Conservation (phyloP, 805 yeast species). For the Starmera dryadoides region DNA sequence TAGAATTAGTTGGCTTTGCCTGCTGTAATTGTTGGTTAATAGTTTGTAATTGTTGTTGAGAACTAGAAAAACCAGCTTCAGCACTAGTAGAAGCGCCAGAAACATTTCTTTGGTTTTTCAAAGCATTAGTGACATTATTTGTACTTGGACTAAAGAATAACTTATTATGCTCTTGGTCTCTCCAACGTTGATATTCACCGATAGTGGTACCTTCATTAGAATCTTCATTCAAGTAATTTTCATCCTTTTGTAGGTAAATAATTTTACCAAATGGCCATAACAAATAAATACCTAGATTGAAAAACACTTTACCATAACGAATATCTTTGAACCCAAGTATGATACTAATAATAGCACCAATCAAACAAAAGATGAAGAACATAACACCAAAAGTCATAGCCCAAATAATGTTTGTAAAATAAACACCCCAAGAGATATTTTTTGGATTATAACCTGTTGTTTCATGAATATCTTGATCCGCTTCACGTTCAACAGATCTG, state of each 20-base stretch:
- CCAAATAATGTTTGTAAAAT: constrained; percentile 69
- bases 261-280: constrained; percentile 86
- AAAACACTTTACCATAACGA: constrained; percentile 55
- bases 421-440: constrained; percentile 53
- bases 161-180: constrained; percentile 65
- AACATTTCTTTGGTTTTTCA: constrained; percentile 1
- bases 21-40: not conserved
- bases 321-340: constrained; percentile 41
- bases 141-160: constrained; percentile 52
- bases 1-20: not conserved
- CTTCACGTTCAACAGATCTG: constrained; percentile 85
- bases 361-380: constrained; percentile 44
- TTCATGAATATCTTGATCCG: constrained; percentile 91
- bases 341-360: constrained; percentile 37
- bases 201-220: constrained; percentile 81
- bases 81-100: constrained; percentile 4
- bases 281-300: constrained; percentile 62
- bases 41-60: constrained; percentile 9
- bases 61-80: constrained; percentile 4
- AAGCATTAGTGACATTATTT: constrained; percentile 4
- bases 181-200: constrained; percentile 85
- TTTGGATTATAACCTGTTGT: constrained; percentile 33
- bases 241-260: constrained; percentile 70
- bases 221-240: constrained; percentile 79
- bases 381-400: constrained; percentile 62